Evolutionary conservation across 305 asterid genomes (phyloP).

Genomic region (Ilex paraguariensis): DNA sequence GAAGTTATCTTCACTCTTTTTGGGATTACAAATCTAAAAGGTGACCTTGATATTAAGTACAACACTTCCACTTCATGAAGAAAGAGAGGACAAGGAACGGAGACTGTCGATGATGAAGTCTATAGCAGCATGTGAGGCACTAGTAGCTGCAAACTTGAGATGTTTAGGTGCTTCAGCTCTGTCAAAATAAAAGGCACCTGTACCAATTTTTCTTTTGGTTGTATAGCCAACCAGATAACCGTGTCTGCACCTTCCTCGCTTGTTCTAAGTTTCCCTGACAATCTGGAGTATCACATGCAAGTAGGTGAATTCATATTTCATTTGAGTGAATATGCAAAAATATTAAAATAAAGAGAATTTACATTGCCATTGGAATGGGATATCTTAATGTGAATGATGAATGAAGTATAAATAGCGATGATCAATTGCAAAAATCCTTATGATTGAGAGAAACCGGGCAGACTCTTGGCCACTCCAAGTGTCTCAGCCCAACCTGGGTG

Average conservation of each 20-base stretch:
- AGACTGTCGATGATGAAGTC: conserved; percentile 44
- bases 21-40: too few relatives aligned
- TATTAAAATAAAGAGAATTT: too few relatives aligned
- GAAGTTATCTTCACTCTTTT: too few relatives aligned
- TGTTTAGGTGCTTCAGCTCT: conserved; percentile 75
- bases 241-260: conserved; percentile 91
- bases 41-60: too few relatives aligned
- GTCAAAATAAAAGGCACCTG: conserved; percentile 74
- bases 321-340: too few relatives aligned
- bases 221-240: conserved; percentile 74
- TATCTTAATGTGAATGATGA: too few relatives aligned
- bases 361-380: too few relatives aligned
- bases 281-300: conserved; percentile 24
- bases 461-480: conserved; percentile 82
- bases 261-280: conserved; percentile 73
- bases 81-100: conserved; percentile 22
- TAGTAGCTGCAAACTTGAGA: conserved; percentile 62
- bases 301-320: too few relatives aligned
- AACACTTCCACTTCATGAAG: conserved; percentile 6
- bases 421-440: conserved; percentile 17
- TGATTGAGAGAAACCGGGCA: conserved; percentile 61
- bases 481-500: conserved; percentile 99
- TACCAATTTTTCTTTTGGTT: conserved; percentile 63
- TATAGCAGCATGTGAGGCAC: conserved; percentile 51
- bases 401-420: too few relatives aligned